Base-by-base conservation (phyloP, 2,329 filamentous ascomycete species). In the Ceratocystiopsis brevicomis region DNA sequence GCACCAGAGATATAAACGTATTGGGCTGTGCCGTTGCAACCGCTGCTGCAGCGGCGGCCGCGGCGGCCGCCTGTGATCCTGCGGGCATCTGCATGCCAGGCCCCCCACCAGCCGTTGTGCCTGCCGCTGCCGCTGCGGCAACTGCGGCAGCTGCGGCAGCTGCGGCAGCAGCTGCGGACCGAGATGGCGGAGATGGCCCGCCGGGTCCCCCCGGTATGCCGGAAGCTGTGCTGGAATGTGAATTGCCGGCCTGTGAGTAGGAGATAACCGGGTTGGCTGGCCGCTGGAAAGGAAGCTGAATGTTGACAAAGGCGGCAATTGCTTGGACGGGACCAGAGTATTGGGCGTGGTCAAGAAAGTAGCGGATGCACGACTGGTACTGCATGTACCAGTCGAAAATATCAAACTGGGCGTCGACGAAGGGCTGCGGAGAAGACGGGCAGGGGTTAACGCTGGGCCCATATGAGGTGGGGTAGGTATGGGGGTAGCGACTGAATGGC, bases 311-410 rank as follows among this genome's bases (percentile, higher is more conserved):
- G 8, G 86, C 81, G 17, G 86, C 86, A 40, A 95, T 73, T 10
- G 86, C 84, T 61, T 95, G 87, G 14, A 94, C 84, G 11, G 79
- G 73, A 16, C 69, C 72, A 49, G 77, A 81, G 59, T 93, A 78
- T 58, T 96, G 88, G 8, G 86, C 85, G 55, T 88, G 78, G 54
- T 95, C 84, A 54, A 96, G 67, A 56, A 96, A 98, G 64, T 88
- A 95, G 45, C 76, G 75, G 51, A 88, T 77, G 61, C 90, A 98
- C 50, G 77, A 86, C 60, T 90, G 80, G 59, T 92, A 93, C 47
- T 81, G 80, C 11, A 84, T 82, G 58, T 93, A 82, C 90, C 90
- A 96, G 47, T 86, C 81, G 57, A 95, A 80, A 50, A 95, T 81
- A 59, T 88, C 81, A 60, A 87, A 78, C 40, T 68, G 61, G 42